Percentiles rank a stretch among this genome's conserved stretches.
Evolutionary conservation across 208 protist genomes (phyloP).

Genomic region (Leishmania martiniquensis): DNA sequence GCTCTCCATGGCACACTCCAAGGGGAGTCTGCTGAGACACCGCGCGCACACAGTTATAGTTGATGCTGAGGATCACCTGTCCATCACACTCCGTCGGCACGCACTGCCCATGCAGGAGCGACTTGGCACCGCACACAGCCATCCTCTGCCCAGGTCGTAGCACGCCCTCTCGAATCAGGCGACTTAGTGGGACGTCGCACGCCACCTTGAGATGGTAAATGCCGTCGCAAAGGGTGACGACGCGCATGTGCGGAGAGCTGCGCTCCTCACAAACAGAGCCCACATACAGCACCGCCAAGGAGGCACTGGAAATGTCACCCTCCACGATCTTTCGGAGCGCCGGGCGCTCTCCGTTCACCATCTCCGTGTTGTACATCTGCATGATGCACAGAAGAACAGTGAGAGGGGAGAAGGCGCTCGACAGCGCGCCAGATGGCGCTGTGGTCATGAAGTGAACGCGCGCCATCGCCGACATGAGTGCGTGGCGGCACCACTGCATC

Average conservation of each 20-base stretch:
- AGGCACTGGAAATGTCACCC: constrained; percentile 64
- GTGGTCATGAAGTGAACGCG: constrained; percentile 25
- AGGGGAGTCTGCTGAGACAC: constrained; percentile 45
- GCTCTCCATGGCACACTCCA: constrained; percentile 56
- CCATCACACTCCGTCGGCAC: constrained; percentile 58
- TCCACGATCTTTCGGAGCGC: constrained; percentile 72
- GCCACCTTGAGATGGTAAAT: constrained; percentile 68
- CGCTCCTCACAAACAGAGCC: constrained; percentile 50
- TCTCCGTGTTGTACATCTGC: constrained; percentile 77
- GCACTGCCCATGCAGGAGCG: constrained; percentile 42
- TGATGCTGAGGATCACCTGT: constrained; percentile 55
- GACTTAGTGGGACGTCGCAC: constrained; percentile 78
- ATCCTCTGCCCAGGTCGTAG: constrained; percentile 61
- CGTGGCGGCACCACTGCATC: constrained; percentile 56
- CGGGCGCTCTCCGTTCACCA: constrained; percentile 64
- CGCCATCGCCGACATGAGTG: constrained; percentile 46
- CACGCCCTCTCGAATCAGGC: constrained; percentile 61
- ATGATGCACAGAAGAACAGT: constrained; percentile 59
- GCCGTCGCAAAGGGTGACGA: constrained; percentile 73
- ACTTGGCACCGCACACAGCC: constrained; percentile 66
- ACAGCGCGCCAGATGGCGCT: not conserved
- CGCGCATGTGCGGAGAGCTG: constrained; percentile 52
- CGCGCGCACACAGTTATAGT: constrained; percentile 83
- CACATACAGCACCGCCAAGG: constrained; percentile 59
- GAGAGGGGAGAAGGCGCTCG: constrained; percentile 14